Conservation (phyloP, 2,329 filamentous ascomycete genomes). For the Davidsoniella neocaledoniae region DNA sequence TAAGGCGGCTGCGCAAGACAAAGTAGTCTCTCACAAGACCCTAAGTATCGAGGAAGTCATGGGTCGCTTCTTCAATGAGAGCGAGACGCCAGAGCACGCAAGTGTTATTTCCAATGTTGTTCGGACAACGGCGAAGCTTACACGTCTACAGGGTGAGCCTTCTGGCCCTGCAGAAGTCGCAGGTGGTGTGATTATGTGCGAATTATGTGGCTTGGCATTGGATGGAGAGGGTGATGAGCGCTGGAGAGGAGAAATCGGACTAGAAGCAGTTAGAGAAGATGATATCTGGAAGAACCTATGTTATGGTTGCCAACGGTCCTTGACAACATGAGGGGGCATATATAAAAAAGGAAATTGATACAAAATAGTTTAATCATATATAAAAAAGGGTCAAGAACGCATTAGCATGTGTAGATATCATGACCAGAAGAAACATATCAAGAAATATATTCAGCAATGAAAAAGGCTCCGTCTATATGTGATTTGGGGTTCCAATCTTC, state of each 20-base stretch:
- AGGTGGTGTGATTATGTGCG: neutral
- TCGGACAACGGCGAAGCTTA: constrained; percentile 70
- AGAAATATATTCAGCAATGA: no score
- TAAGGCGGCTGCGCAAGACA: constrained; percentile 16
- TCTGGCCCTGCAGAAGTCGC: no score
- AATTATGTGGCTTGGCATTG: constrained; percentile 46
- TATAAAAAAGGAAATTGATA: neutral
- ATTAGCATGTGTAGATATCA: neutral
- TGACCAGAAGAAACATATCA: no score
- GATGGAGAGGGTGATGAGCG: constrained; percentile 45
- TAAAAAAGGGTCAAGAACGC: neutral
- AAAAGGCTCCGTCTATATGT: no score
- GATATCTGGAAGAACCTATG: constrained; percentile 32
- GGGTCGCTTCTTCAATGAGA: constrained; percentile 65
- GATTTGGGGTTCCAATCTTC: no score
- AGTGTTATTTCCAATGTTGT: constrained; percentile 90
- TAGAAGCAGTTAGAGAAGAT: constrained; percentile 22
- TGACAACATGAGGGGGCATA: constrained; percentile 2
- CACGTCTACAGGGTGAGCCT: constrained; percentile 23
- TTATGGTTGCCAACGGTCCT: constrained; percentile 56
- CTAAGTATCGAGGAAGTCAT: constrained; percentile 86
- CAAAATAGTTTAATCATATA: no score
- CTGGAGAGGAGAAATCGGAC: constrained; percentile 45
- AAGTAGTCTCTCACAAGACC: constrained; percentile 50
- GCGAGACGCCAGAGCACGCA: constrained; percentile 64